Conservation (phyloP, 164 flowering plant genomes). For the Hamamelis virginiana region DNA sequence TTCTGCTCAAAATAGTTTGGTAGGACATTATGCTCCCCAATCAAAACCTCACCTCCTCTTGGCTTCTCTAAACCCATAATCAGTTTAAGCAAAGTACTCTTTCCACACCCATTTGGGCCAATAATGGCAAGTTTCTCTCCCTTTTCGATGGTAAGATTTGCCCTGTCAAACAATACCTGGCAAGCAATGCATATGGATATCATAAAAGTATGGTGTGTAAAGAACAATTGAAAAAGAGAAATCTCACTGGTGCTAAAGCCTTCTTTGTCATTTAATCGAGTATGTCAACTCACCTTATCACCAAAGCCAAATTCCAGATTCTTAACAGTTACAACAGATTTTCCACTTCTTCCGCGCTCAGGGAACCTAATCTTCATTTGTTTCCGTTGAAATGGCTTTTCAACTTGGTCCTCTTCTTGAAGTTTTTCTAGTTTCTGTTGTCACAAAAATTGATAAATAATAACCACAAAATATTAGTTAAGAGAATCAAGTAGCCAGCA, state of each 20-base stretch:
- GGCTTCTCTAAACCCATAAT: conserved; percentile 89
- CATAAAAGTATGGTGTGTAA: not conserved
- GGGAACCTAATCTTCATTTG: conserved; percentile 93
- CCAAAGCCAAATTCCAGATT: conserved; percentile 70
- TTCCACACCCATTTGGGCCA: conserved; percentile 99
- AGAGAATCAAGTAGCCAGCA: not conserved
- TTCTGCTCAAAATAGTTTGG: conserved; percentile 99
- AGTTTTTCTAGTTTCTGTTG: conserved; percentile 90
- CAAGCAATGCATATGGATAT: conserved; percentile 8
- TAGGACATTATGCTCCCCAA: conserved; percentile 94
- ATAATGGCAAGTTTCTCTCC: conserved; percentile 93
- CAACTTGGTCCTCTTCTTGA: conserved; percentile 80
- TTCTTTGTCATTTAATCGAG: too few species aligned
- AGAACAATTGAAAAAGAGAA: not conserved
- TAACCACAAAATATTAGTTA: not conserved
- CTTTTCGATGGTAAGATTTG: conserved; percentile 76
- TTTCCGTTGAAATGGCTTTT: conserved; percentile 94
- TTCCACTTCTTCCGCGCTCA: conserved; percentile 92
- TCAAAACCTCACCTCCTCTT: conserved; percentile 64
- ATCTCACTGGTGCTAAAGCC: not conserved
- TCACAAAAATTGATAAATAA: conserved; percentile 9
- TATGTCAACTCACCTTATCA: conserved; percentile 51
- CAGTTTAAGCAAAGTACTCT: conserved; percentile 87
- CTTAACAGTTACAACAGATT: conserved; percentile 57
- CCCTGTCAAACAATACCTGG: conserved; percentile 74